phyloP scores from a whole-genome alignment of 805 yeast genomes.

The Yarrowia alimentaria region DNA sequence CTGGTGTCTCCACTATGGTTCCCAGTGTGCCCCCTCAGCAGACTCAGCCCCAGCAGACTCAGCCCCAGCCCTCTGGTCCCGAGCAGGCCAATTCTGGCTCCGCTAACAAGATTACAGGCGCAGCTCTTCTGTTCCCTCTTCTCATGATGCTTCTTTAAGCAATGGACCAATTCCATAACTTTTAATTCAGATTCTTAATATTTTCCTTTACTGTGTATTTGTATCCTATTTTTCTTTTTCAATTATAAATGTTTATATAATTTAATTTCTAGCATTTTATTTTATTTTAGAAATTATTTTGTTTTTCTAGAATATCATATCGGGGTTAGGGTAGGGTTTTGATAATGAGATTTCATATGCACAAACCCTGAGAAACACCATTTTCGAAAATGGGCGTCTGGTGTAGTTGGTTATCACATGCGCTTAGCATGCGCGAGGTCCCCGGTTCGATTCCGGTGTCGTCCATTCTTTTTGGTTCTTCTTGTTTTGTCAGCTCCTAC shows the following conservation, averaged over 20 bases:
- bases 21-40: slow-evolving; percentile 5
- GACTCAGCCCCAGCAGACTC: slow-evolving; percentile 10
- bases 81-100: slow-evolving; percentile 17
- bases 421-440: slow-evolving; percentile 27
- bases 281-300: too few species aligned
- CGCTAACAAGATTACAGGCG: not conserved
- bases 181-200: not conserved
- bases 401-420: slow-evolving; percentile 27
- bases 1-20: slow-evolving; percentile 6
- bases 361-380: not conserved
- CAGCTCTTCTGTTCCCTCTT: not conserved
- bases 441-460: slow-evolving; percentile 27
- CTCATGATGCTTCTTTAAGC: slow-evolving; percentile 8
- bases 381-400: slow-evolving; percentile 7
- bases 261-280: too few species aligned
- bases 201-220: not conserved
- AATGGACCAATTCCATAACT: too few species aligned
- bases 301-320: too few species aligned
- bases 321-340: too few species aligned
- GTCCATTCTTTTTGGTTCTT: slow-evolving; percentile 15
- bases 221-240: not conserved
- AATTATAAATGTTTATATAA: too few species aligned
- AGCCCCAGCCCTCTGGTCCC: slow-evolving; percentile 1
- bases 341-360: not conserved
- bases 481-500: too few species aligned